Evolutionary conservation across 2,329 filamentous ascomycete species (phyloP), one percentile per base, ranked within the genome.

Genomic region (Colletotrichum shisoi): DNA sequence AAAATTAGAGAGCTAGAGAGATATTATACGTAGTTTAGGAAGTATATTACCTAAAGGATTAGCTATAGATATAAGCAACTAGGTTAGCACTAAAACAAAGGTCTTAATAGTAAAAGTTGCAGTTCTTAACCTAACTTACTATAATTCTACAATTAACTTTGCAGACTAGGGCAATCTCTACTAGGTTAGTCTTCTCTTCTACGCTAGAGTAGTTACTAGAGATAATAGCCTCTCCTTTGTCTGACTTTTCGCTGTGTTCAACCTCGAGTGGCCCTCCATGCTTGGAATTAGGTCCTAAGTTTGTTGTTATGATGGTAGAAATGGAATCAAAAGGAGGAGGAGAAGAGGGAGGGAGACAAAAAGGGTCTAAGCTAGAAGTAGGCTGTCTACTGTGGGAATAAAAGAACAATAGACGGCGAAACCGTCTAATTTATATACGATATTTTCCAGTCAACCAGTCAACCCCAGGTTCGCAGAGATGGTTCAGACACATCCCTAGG

Each of bases 121-220:
- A 31, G 31, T 5, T 13, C 17, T 42, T 42, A 15, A 6, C 15
- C 4, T 3, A 27, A 39, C 60, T 62, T 60, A 72, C 72, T 72
- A 73, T 72, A 15, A 73, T 73, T 57, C 63, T 70, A 2, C 68
- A 48, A 21, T 74, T 72, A 6, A 73, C 63, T 65, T 73, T 73
- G 7, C 72, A 52, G 6, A 73, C 72, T 2, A 73, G 66, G 2
- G 70, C 67, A 40, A 72, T 73, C 58, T 73, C 72, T 3, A 59
- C 69, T 27, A 71, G 72, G 31, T 71, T 68, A 1, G 66, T 70
- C 42, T 73, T 73, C 15, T 19, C 42, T 15, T 79, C 77, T 9
- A 69, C 71, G 13, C 72, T 72, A 9, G 62, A 68, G 61, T 64
- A 63, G 13, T 68, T 61, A 3, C 65, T 61, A 11, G 54, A 46